Evolutionary conservation across 768 basidiomycete genomes (phyloP), one percentile per base, ranked within the genome.

Genomic region (Psilocybe tampanensis): DNA sequence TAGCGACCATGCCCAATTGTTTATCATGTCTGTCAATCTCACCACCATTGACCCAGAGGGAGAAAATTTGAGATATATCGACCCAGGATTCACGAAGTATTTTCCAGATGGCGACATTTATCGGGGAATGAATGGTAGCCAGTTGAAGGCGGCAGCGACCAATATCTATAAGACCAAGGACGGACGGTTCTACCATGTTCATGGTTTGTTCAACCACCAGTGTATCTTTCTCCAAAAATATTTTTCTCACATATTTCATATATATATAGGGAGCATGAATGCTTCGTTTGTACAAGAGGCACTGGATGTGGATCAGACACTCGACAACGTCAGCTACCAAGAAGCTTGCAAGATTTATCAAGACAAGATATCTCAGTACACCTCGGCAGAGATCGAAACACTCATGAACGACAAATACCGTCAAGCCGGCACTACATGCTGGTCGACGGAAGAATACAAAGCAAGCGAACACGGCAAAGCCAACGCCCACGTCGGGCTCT

Each of bases 141-240:
- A 22, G 11, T 34, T 62, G 19, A 54, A 41, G 13, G 17, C 23
- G 3, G 65, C 62, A 1, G 57, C 60, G 22, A 70, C 64, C 2
- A 68, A 68, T 49, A 66, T 68, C 8, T 68, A 70, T 55, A 64
- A 55, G 45, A 62, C 65, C 6, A 65, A 60, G 39, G 67, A 68
- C 22, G 68, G 63, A 9, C 60, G 62, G 18, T 70, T 62, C 41
- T 66, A 62, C 33, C 68, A 70, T 52, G 19, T 67, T 3, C 66
- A 70, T 39, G 64, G 69, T 65, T 18, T 3, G 58, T 34, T 18
- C 21, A 9, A 4, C 48, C n/a, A n/a, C n/a, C n/a, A n/a, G n/a
- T n/a, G n/a, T 59, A 36, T 15, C 22, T 32, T 34, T 1, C 22
- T 12, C 13, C n/a, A 36, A 32, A 4, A 7, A 18, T 34, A 9